Evolutionary conservation across 192 early-diverging fungal species (phyloP), one percentile per base, ranked within the genome.

Genomic region (Phlyctochytrium bullatum): DNA sequence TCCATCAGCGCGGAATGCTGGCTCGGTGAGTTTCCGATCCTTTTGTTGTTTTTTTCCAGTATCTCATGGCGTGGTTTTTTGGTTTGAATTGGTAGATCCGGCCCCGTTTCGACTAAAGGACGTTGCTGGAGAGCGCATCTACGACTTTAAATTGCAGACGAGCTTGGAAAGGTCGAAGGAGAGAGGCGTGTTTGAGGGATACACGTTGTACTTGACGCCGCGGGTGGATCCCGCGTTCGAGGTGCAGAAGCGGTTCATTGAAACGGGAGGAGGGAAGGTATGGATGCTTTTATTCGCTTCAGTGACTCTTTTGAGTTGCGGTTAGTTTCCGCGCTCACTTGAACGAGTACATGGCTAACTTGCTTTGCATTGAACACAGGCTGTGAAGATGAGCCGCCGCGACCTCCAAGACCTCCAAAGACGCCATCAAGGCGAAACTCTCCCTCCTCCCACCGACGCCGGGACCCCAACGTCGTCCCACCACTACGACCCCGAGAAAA

Each of bases 131-230:
- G 67, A 69, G 4, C 28, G 52, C 29, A 29, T n/a, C 36, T n/a
- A n/a, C n/a, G n/a, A n/a, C n/a, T n/a, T n/a, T n/a, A n/a, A n/a
- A n/a, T n/a, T n/a, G n/a, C n/a, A n/a, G n/a, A n/a, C n/a, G n/a
- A n/a, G n/a, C n/a, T n/a, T n/a, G n/a, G n/a, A n/a, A n/a, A n/a
- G n/a, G n/a, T n/a, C n/a, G n/a, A n/a, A n/a, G n/a, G n/a, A n/a
- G 16, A 2, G 20, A 12, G 31, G 34, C 25, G 61, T 71, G 2
- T 36, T 71, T 0, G 20, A 33, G 10, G 69, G 69, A 3, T 71
- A 64, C 62, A 64, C 35, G 30, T 31, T 71, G 25, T 71, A 64
- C 33, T 34, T 62, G 33, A 71, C 69, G 25, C 69, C 69, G 0
- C 2, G 40, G n/a, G 52, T 64, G 2, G 36, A 33, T 36, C 61